Percentiles rank a stretch among this genome's conserved stretches.
Evolutionary conservation across 1,284 basidiomycete species (phyloP).

Genomic region (Heliocybe sulcata): DNA sequence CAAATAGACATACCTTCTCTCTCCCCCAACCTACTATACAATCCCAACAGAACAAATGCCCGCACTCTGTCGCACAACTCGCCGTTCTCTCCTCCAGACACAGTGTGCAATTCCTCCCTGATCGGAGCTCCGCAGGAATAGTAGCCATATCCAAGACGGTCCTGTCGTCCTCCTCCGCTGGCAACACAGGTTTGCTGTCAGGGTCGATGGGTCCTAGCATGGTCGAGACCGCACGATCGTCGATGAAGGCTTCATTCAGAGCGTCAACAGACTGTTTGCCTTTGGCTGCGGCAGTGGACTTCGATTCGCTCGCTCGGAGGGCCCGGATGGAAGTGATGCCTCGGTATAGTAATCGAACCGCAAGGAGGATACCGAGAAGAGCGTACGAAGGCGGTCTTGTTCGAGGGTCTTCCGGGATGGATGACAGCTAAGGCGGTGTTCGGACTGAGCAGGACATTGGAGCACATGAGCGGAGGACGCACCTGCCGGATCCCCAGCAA

Average conservation of each 20-base stretch:
- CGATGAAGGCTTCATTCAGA: slow-evolving; percentile 50
- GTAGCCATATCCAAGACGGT: slow-evolving; percentile 54
- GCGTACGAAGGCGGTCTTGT: slow-evolving; percentile 78
- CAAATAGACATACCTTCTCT: slow-evolving; percentile 59
- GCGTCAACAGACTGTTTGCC: slow-evolving; percentile 23
- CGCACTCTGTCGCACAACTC: slow-evolving; percentile 87
- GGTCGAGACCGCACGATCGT: slow-evolving; percentile 53
- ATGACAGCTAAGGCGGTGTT: slow-evolving; percentile 50
- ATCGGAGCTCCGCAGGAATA: slow-evolving; percentile 45
- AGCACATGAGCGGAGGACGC: slow-evolving; percentile 1
- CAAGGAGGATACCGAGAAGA: slow-evolving; percentile 72
- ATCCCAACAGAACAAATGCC: slow-evolving; percentile 91
- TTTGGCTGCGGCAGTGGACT: slow-evolving; percentile 18
- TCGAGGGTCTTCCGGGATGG: slow-evolving; percentile 64
- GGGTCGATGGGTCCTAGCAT: slow-evolving; percentile 47
- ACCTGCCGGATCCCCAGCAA: slow-evolving; percentile 73
- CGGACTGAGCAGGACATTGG: neutral
- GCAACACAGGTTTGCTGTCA: slow-evolving; percentile 42
- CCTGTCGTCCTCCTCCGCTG: slow-evolving; percentile 61
- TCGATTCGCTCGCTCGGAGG: slow-evolving; percentile 11
- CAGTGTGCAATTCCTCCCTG: slow-evolving; percentile 74
- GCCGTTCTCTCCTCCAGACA: slow-evolving; percentile 80
- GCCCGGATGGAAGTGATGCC: slow-evolving; percentile 36
- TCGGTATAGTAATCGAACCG: slow-evolving; percentile 63
- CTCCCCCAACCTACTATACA: slow-evolving; percentile 86